phyloP scores from a whole-genome alignment of 495 filamentous ascomycete species.

The Aspergillus heteromorphus region DNA sequence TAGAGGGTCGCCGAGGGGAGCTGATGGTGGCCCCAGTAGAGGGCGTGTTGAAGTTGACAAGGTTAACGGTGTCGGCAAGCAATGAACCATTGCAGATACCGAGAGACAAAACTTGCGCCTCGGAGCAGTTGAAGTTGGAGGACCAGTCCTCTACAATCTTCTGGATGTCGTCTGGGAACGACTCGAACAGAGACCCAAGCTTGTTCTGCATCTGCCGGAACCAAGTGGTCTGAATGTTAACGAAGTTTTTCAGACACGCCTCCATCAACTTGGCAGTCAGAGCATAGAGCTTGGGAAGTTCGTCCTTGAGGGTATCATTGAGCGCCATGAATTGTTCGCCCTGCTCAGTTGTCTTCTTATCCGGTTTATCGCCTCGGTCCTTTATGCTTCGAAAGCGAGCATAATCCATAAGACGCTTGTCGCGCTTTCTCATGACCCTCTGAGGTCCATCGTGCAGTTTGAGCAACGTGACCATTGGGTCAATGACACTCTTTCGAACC shows the following conservation, averaged over 20 bases:
- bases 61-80: conserved; percentile 46
- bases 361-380: conserved; percentile 72
- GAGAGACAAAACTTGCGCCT: conserved; percentile 46
- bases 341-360: conserved; percentile 74
- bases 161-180: conserved; percentile 58
- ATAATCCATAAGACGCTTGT: conserved; percentile 84
- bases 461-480: conserved; percentile 78
- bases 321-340: conserved; percentile 83
- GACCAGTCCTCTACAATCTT: conserved; percentile 68
- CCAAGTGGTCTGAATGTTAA: conserved; percentile 77
- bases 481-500: conserved; percentile 76
- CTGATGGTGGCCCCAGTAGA: conserved; percentile 29
- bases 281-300: conserved; percentile 78
- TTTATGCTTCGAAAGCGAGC: conserved; percentile 72
- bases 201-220: conserved; percentile 73
- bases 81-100: conserved; percentile 55
- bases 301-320: conserved; percentile 87
- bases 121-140: conserved; percentile 59
- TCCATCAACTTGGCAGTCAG: conserved; percentile 75
- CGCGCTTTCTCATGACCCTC: conserved; percentile 83
- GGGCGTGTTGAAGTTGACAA: conserved; percentile 53
- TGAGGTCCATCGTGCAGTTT: conserved; percentile 75
- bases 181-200: conserved; percentile 65
- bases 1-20: conserved; percentile 42
- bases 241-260: conserved; percentile 71